Evolutionary conservation across 108 stramenopile species (phyloP).

Genomic region (Aurantiochytrium sp.): DNA sequence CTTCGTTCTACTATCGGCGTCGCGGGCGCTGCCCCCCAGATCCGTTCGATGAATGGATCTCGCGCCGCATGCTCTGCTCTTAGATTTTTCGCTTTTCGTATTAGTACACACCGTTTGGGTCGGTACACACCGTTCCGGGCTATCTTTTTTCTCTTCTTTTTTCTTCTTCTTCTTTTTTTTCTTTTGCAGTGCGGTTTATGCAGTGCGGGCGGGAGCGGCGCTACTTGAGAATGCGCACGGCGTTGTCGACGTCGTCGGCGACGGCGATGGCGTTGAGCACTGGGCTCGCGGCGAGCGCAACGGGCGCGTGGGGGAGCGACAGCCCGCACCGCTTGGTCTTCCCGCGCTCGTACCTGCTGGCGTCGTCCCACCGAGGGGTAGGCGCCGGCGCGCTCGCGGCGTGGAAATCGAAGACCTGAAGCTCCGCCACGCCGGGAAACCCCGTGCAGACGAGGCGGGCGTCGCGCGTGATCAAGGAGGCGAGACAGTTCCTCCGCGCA

Average conservation of each 20-base stretch:
- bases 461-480: not conserved
- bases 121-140: too few relatives aligned
- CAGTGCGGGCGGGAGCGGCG: too few relatives aligned
- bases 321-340: not conserved
- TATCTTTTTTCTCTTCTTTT: too few relatives aligned
- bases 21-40: too few relatives aligned
- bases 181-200: too few relatives aligned
- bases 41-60: too few relatives aligned
- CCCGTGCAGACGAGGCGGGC: not conserved
- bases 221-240: not conserved
- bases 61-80: too few relatives aligned
- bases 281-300: not conserved
- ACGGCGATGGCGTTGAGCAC: not conserved
- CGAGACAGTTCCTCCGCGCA: slow-evolving; percentile 12
- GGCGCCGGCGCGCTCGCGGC: not conserved
- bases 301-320: not conserved
- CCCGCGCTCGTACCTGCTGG: not conserved
- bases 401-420: not conserved
- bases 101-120: too few relatives aligned
- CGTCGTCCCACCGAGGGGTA: not conserved
- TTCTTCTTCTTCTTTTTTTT: too few relatives aligned
- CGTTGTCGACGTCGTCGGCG: not conserved
- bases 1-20: too few relatives aligned
- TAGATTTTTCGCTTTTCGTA: too few relatives aligned
- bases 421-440: not conserved